Conservation (phyloP, 805 yeast species). For the Candida odintsovae region DNA sequence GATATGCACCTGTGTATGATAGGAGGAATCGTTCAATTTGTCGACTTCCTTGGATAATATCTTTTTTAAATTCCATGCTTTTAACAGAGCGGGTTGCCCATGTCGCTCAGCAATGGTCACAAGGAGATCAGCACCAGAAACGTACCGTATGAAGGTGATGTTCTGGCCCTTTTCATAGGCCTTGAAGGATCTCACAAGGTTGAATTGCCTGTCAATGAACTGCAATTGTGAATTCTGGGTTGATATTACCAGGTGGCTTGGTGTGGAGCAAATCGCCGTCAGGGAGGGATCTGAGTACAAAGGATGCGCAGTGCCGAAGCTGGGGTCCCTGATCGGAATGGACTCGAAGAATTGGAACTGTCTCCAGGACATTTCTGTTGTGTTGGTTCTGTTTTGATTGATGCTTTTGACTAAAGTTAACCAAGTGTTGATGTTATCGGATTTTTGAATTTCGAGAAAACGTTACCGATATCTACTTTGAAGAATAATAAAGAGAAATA, state of each 20-base stretch:
- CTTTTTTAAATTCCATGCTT: slow-evolving; percentile 67
- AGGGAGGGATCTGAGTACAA: slow-evolving; percentile 76
- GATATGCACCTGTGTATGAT: slow-evolving; percentile 56
- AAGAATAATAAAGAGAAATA: neutral
- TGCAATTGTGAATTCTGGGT: slow-evolving; percentile 47
- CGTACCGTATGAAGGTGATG: slow-evolving; percentile 49
- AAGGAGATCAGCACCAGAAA: slow-evolving; percentile 45
- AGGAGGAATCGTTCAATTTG: slow-evolving; percentile 34
- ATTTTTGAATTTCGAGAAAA: neutral
- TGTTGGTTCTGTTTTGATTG: neutral
- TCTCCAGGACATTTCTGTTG: slow-evolving; percentile 44
- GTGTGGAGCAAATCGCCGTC: slow-evolving; percentile 56
- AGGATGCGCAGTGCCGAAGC: slow-evolving; percentile 51
- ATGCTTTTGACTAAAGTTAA: neutral
- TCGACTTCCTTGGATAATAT: slow-evolving; percentile 26
- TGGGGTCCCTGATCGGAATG: slow-evolving; percentile 81
- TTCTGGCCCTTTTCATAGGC: slow-evolving; percentile 65
- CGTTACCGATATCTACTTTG: neutral
- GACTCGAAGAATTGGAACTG: slow-evolving; percentile 85
- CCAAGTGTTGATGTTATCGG: neutral
- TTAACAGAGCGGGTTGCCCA: slow-evolving; percentile 62
- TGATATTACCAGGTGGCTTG: slow-evolving; percentile 54
- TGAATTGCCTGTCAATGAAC: slow-evolving; percentile 47
- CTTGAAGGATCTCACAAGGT: slow-evolving; percentile 41
- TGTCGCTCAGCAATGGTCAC: slow-evolving; percentile 71